Evolutionary conservation across 768 basidiomycete species (phyloP), one percentile per base, ranked within the genome.

Genomic region (Kwoniella shandongensis): DNA sequence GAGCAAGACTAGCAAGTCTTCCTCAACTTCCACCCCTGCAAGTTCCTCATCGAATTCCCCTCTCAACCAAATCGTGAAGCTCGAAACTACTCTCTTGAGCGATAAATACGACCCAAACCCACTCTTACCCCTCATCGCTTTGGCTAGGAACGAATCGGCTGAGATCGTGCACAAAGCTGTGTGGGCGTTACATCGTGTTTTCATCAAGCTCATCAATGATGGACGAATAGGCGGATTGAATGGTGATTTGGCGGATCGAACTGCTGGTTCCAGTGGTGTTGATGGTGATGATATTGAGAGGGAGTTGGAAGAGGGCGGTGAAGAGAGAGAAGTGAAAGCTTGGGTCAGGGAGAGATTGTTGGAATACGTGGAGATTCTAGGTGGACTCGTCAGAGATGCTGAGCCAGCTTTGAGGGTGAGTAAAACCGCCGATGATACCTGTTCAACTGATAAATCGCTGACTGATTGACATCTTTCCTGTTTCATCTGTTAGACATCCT

Each of bases 301-400:
- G 39, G 57, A 32, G 51, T 78, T 30, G 78, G 79, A 25, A 80
- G 80, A 15, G 79, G 83, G 30, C 22, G 52, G 51, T 44, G 85
- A 84, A 25, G 82, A 81, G 15, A 81, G 83, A 38, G 83, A 83
- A 65, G 80, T 82, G 17, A 80, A 79, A 57, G 79, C 80, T 23
- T 97, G 93, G 93, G 77, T 92, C 47, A 84, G 84, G 81, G 89
- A 86, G 59, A 80, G 85, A 40, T 78, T 93, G 47, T 82, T 86
- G 50, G 78, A 81, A 1, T 97, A 87, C 75, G 81, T 85, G 41
- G 82, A 84, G 27, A 81, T 88, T 45, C 79, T 96, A 45, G 81
- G 81, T 15, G 83, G 85, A 1, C 74, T 93, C 26, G 68, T 94
- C 61, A 82, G 87, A 69, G 88, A 91, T 62, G 83, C 86, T 20